A percentile compares a stretch with the other conserved stretches of the same genome.
Evolutionary conservation across 768 basidiomycete genomes (phyloP).

Genomic region (Lepiota venenata): DNA sequence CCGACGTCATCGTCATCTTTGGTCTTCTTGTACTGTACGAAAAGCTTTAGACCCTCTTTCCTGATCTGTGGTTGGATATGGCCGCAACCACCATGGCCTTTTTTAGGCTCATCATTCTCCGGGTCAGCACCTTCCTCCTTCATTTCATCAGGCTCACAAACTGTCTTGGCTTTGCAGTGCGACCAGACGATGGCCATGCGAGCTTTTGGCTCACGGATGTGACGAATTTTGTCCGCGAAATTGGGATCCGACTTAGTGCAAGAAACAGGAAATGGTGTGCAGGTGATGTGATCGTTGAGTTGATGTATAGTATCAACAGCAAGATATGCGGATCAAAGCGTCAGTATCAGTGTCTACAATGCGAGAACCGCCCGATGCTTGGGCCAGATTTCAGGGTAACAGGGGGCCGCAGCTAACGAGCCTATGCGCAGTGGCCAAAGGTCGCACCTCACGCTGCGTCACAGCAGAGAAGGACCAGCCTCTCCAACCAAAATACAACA

Average conservation of each 20-base stretch:
- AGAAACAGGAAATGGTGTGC: conserved; percentile 15
- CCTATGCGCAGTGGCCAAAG: conserved; percentile 57
- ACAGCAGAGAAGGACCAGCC: conserved; percentile 60
- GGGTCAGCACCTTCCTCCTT: conserved; percentile 80
- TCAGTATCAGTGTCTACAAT: conserved; percentile 55
- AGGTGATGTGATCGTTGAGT: conserved; percentile 24
- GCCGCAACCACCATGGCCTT: conserved; percentile 97
- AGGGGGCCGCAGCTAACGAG: conserved; percentile 61
- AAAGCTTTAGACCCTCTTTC: conserved; percentile 94
- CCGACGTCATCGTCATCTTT: conserved; percentile 93
- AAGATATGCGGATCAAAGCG: conserved; percentile 58
- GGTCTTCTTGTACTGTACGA: conserved; percentile 91
- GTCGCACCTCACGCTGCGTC: conserved; percentile 62
- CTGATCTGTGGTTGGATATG: conserved; percentile 85
- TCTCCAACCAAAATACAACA: conserved; percentile 40
- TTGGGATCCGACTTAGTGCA: conserved; percentile 72
- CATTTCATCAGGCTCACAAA: conserved; percentile 85
- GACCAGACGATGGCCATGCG: conserved; percentile 86
- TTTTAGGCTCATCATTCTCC: conserved; percentile 71
- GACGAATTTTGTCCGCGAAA: conserved; percentile 85
- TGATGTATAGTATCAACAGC: conserved; percentile 22
- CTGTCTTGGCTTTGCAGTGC: conserved; percentile 84
- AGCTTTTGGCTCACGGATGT: conserved; percentile 80
- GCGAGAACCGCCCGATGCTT: conserved; percentile 15
- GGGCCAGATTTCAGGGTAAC: conserved; percentile 29